Conservation (phyloP, 1,284 basidiomycete species). For the Cystobasidium slooffiae region DNA sequence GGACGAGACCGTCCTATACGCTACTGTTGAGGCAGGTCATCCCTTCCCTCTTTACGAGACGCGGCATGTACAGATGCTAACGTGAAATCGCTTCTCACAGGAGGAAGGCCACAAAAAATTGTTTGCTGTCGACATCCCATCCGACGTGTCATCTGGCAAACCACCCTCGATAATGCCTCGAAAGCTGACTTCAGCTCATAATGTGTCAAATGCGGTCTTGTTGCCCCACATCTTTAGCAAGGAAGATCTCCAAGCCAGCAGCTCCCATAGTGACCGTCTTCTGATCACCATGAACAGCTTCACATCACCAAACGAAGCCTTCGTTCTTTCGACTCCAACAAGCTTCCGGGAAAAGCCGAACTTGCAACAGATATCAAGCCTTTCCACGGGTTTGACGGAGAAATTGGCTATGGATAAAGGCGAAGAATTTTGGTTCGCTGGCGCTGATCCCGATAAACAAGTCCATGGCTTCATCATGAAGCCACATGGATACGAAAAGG, state of each 20-base stretch:
- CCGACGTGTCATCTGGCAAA: slow-evolving; percentile 58
- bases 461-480: slow-evolving; percentile 83
- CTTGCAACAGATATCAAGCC: slow-evolving; percentile 35
- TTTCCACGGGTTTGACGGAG: slow-evolving; percentile 61
- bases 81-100: slow-evolving; percentile 30
- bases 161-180: slow-evolving; percentile 59
- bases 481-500: slow-evolving; percentile 68
- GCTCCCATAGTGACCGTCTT: slow-evolving; percentile 26
- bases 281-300: slow-evolving; percentile 66
- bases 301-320: slow-evolving; percentile 73
- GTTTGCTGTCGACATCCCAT: slow-evolving; percentile 64
- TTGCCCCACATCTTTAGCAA: slow-evolving; percentile 56
- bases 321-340: slow-evolving; percentile 58
- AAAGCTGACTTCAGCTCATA: slow-evolving; percentile 65
- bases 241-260: neutral
- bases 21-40: slow-evolving; percentile 73
- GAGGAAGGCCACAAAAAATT: slow-evolving; percentile 65
- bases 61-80: slow-evolving; percentile 45
- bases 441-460: slow-evolving; percentile 66
- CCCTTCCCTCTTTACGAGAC: slow-evolving; percentile 11
- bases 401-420: slow-evolving; percentile 65
- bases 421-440: slow-evolving; percentile 84
- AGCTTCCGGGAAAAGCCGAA: slow-evolving; percentile 49
- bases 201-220: slow-evolving; percentile 67
- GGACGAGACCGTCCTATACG: slow-evolving; percentile 70